Evolutionary conservation across 139 green algal species (phyloP).

Genomic region (Chlorella sorokiniana): DNA sequence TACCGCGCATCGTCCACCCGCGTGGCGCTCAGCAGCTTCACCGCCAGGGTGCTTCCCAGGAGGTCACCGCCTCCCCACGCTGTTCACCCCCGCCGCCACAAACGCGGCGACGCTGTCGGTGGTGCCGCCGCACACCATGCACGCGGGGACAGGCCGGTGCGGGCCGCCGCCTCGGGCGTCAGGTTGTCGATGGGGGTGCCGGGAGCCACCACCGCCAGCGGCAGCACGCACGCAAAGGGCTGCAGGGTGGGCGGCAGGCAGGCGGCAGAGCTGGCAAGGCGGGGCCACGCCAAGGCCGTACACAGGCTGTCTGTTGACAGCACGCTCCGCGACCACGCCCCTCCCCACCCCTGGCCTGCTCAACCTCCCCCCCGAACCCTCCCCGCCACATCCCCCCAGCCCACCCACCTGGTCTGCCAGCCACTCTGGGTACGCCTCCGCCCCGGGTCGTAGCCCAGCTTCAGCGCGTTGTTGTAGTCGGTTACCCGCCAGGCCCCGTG

Average conservation of each 20-base stretch:
- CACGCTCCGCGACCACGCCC: background rate
- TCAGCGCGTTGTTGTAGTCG: constrained; percentile 97
- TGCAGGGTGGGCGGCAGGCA: background rate
- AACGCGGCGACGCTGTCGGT: constrained; percentile 93
- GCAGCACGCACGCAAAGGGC: constrained; percentile 67
- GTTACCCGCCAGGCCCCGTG: constrained; percentile 60
- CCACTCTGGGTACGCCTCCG: constrained; percentile 81
- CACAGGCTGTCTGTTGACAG: too few species aligned
- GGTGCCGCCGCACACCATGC: constrained; percentile 61
- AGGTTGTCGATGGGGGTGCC: constrained; percentile 66
- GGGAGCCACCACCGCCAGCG: constrained; percentile 66
- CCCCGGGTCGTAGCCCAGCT: constrained; percentile 88
- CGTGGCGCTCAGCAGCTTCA: constrained; percentile 88
- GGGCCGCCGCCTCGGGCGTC: constrained; percentile 34
- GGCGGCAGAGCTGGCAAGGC: background rate
- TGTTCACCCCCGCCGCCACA: constrained; percentile 75
- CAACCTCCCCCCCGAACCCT: background rate
- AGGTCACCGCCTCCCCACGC: constrained; percentile 83
- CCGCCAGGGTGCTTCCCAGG: constrained; percentile 88
- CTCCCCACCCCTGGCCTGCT: too few species aligned
- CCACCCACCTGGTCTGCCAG: constrained; percentile 61
- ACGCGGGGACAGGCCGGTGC: constrained; percentile 52
- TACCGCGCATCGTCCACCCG: constrained; percentile 85
- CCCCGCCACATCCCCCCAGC: too few species aligned
- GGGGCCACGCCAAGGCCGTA: too few species aligned